Evolutionary conservation across 805 yeast genomes (phyloP), one percentile per base, ranked within the genome.

Genomic region (Grigorovia jiainica): DNA sequence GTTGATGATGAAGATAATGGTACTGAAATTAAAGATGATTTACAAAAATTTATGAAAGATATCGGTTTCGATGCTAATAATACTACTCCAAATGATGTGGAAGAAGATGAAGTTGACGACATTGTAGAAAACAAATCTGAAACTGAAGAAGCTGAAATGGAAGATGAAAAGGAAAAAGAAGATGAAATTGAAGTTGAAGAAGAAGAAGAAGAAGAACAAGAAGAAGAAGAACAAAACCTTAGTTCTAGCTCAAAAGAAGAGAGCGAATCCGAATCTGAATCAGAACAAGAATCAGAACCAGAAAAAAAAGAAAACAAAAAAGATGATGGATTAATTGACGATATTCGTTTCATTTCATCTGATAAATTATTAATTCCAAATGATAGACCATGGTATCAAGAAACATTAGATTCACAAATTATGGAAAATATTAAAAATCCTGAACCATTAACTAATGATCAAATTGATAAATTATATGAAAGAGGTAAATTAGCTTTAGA

Each of bases 301-400:
- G 51, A 21, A 43, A 51, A 21, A 49, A 52, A 13, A 50, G 51
- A 27, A 58, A 52, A 24, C 54, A 53, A 24, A 51, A 57, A 36
- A 48, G 51, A 52, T 40, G 58, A 56, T 49, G 57, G 61, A 50
- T 59, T 55, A 53, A 59, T 52, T 42, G 60, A 54, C 35, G 61
- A 46, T 53, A 56, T 45, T 15, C 43, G 50, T 24, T 47, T 81
- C 2, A 79, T 82, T 23, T 66, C 67, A 38, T 66, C 80, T 6
- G 74, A 75, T 38, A 79, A 73, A 47, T 66, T 84, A 29, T 43
- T 69, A 0, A 63, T 87, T 31, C 78, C 82, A 34, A 73, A 79
- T 29, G 74, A 80, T 49, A 65, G 74, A 18, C 85, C 82, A 49
- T 89, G 97, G 96, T 85, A 77, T 60, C 75, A 79, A 45, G 61